These are phyloP conservation scores for Leccinum cinnamomeum DNA, from an alignment of 1,284 basidiomycete genomes.

Conservation along the genomic window DNA sequence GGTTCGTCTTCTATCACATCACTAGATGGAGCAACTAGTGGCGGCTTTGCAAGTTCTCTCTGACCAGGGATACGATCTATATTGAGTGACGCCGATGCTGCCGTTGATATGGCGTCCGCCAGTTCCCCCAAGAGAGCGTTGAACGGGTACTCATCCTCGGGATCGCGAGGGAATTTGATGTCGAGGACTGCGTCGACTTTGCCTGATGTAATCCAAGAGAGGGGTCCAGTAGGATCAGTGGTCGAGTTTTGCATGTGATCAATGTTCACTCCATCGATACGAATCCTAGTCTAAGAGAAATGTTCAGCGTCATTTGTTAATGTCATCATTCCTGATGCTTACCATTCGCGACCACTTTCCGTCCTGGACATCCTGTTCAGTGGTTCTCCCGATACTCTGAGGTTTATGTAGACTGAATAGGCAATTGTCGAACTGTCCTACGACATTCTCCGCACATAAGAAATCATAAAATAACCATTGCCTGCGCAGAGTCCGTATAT, in stretches of 20 bases:
- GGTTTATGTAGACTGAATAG: slow-evolving; percentile 96
- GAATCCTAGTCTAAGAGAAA: slow-evolving; percentile 76
- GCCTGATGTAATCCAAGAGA: slow-evolving; percentile 96
- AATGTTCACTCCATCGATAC: slow-evolving; percentile 95
- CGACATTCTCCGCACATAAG: slow-evolving; percentile 88
- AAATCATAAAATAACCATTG: slow-evolving; percentile 97
- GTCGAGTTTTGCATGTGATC: slow-evolving; percentile 92
- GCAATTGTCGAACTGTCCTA: slow-evolving; percentile 98
- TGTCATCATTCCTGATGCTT: slow-evolving; percentile 25
- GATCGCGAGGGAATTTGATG: slow-evolving; percentile 92
- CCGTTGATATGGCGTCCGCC: slow-evolving; percentile 74
- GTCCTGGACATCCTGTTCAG: slow-evolving; percentile 79
- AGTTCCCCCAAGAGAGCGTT: slow-evolving; percentile 91
- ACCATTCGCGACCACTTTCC: slow-evolving; percentile 90
- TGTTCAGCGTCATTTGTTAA: slow-evolving; percentile 7
- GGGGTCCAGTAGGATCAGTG: slow-evolving; percentile 76
- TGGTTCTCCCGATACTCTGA: slow-evolving; percentile 92
- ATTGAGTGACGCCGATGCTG: slow-evolving; percentile 50
- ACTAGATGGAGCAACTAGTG: slow-evolving; percentile 71
- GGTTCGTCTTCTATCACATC: slow-evolving; percentile 38
- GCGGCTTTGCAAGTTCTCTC: slow-evolving; percentile 82
- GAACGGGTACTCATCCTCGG: slow-evolving; percentile 73
- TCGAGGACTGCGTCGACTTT: slow-evolving; percentile 97
- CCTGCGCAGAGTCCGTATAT: slow-evolving; percentile 82
- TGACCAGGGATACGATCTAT: slow-evolving; percentile 85